phyloP scores from a whole-genome alignment of 2,329 filamentous ascomycete species.

The Colletotrichum karsti region DNA sequence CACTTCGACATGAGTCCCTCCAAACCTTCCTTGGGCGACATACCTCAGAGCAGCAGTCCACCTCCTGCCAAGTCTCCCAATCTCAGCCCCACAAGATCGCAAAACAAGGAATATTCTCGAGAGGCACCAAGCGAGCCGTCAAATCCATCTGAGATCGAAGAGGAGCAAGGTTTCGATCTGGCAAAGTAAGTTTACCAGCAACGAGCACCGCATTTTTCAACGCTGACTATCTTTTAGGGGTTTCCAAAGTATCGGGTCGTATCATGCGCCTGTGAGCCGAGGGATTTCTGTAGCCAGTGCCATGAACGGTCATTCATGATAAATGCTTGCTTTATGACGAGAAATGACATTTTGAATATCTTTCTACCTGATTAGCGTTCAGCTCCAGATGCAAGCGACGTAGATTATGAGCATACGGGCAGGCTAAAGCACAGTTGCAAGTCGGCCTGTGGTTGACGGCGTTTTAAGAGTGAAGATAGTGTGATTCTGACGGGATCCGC shows the following conservation, averaged over 20 bases:
- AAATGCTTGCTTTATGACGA: not conserved
- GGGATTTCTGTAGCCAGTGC: constrained; percentile 53
- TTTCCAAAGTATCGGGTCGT: constrained; percentile 72
- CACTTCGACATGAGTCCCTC: constrained; percentile 68
- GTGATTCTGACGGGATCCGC: constrained; percentile 9
- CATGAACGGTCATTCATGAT: constrained; percentile 39
- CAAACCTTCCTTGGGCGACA: constrained; percentile 49
- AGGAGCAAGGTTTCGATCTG: constrained; percentile 65
- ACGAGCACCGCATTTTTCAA: not conserved
- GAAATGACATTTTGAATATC: not conserved
- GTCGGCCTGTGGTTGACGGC: no score
- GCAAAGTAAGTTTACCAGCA: constrained; percentile 57
- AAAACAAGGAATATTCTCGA: constrained; percentile 30
- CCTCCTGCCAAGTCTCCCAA: constrained; percentile 61
- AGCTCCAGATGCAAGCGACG: not conserved
- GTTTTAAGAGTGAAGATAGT: constrained; percentile 28
- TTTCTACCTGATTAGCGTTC: not conserved
- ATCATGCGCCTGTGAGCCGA: constrained; percentile 63
- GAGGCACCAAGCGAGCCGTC: constrained; percentile 31
- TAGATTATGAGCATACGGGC: no score
- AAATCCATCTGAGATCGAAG: constrained; percentile 44
- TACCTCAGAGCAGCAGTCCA: constrained; percentile 68
- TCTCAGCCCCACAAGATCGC: constrained; percentile 55
- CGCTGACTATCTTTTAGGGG: constrained; percentile 55
- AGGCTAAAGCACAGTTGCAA: no score